These are phyloP conservation scores for Chamaenerion angustifolium DNA, from an alignment of 345 rosid species.

Conservation along the genomic window DNA sequence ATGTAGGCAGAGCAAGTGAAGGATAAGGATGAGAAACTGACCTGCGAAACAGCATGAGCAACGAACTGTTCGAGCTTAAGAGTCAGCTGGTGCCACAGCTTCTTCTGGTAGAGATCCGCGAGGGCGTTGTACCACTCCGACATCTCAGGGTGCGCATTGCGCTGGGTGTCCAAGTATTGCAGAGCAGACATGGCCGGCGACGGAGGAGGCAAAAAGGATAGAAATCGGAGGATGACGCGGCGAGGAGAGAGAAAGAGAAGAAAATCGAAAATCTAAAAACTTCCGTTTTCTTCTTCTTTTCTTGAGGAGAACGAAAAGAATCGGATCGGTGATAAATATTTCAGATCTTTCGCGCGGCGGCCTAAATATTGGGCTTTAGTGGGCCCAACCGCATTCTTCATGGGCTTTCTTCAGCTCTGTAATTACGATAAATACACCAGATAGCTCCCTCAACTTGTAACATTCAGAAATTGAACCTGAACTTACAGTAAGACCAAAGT, in stretches of 20 bases:
- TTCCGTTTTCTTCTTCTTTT: constrained; percentile 4
- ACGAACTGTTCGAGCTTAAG: constrained; percentile 96
- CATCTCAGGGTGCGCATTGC: constrained; percentile 64
- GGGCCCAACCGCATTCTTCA: too few relatives aligned
- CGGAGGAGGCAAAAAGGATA: not conserved
- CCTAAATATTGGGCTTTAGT: too few relatives aligned
- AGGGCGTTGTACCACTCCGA: constrained; percentile 84
- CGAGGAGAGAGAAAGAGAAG: not conserved
- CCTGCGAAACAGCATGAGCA: constrained; percentile 79
- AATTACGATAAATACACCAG: too few relatives aligned
- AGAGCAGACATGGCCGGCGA: constrained; percentile 69
- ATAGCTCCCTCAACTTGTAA: too few relatives aligned
- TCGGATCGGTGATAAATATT: too few relatives aligned
- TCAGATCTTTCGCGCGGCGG: too few relatives aligned
- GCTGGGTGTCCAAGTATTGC: constrained; percentile 60
- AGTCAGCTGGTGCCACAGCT: constrained; percentile 99
- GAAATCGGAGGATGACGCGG: not conserved
- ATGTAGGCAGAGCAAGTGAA: not conserved
- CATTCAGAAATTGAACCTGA: too few relatives aligned
- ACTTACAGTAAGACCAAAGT: too few relatives aligned
- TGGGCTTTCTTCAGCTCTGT: too few relatives aligned
- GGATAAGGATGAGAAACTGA: constrained; percentile 1
- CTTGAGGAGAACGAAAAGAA: constrained; percentile 14
- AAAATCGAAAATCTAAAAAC: constrained; percentile 4
- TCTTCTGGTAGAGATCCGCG: constrained; percentile 92